Percentiles rank a stretch among this genome's conserved stretches.
These are phyloP conservation scores for Metarhizium robertsii DNA, from an alignment of 2,329 filamentous ascomycete genomes.

Conservation along the genomic window DNA sequence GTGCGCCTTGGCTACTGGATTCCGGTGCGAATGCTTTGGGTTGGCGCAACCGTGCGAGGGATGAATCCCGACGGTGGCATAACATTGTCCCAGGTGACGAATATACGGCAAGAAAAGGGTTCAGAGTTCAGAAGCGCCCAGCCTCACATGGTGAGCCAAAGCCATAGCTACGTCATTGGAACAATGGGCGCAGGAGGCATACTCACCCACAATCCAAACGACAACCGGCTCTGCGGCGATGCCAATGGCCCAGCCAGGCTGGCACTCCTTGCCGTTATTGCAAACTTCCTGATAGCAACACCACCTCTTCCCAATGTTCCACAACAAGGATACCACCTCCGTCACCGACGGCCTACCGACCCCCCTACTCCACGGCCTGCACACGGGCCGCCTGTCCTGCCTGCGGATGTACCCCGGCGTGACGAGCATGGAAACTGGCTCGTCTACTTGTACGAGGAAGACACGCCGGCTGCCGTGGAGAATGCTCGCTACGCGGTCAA, in stretches of 20 bases:
- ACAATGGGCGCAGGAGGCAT: not conserved
- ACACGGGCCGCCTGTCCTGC: not conserved
- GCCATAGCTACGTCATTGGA: not conserved
- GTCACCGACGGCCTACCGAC: too few relatives aligned
- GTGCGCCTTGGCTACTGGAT: not conserved
- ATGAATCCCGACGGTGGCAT: not conserved
- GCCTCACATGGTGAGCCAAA: not conserved
- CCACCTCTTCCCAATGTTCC: too few relatives aligned
- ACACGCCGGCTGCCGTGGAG: not conserved
- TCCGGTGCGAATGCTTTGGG: not conserved
- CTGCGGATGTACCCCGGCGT: not conserved
- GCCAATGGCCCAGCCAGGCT: too few relatives aligned
- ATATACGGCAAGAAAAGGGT: not conserved
- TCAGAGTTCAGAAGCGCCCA: not conserved
- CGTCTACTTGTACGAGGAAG: slow-evolving; percentile 1
- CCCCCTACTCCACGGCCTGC: too few relatives aligned
- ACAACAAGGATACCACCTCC: too few relatives aligned
- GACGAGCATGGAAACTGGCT: slow-evolving; percentile 1
- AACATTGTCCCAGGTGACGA: not conserved
- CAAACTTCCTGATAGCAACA: too few relatives aligned
- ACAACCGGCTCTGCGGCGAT: not conserved
- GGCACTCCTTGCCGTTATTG: too few relatives aligned
- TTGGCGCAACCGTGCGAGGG: not conserved
- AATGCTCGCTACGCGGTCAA: not conserved
- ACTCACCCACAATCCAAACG: not conserved